Base-by-base conservation (phyloP, 2,329 filamentous ascomycete species). In the Shiraia bambusicola region DNA sequence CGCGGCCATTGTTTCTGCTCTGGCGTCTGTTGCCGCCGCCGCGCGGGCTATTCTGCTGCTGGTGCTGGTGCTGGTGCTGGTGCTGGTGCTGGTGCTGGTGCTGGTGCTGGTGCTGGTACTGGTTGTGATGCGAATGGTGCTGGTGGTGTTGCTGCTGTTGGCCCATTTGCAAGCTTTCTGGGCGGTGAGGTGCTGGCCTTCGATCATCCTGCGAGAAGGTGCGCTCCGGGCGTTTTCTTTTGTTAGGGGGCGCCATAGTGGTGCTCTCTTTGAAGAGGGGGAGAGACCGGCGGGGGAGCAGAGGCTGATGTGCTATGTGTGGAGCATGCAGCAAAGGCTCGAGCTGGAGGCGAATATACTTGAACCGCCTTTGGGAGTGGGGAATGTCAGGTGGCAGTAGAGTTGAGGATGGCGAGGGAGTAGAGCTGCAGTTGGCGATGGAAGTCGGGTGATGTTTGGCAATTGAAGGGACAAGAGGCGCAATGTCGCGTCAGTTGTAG, bases 191-290 rank as follows among this genome's bases (percentile, higher is more conserved):
- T 42, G 76, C 78, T 28, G 73, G 73, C 41, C 76, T 55, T 59
- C 41, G 74, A 69, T 63, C 59, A 30, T 76, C 72, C 36, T 74
- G 64, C 11, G 72, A 69, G 43, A 66, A 69, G 33, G 63, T 68
- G 47, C 72, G 67, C 34, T 77, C 75, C 25, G 69, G 65, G 44
- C 76, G 72, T 72, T 83, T 83, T 49, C 80, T 73, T 72, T 83
- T 84, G 39, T 71, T 69, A 50, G 66, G 66, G 51, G 74, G 76
- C 64, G 76, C 70, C 78, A 81, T 81, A 29, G 24, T 62, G 50
- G 61, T 54, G 57, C 57, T 47, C 52, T 59, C 53, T 56, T 50
- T n/a, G n/a, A n/a, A n/a, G 56, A 34, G 46, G 49, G 49, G 45
- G 52, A 56, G 54, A 61, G 59, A 51, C 58, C 54, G 45, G 52